phyloP scores from a whole-genome alignment of 2,329 filamentous ascomycete species.

The Penicillium sp. region DNA sequence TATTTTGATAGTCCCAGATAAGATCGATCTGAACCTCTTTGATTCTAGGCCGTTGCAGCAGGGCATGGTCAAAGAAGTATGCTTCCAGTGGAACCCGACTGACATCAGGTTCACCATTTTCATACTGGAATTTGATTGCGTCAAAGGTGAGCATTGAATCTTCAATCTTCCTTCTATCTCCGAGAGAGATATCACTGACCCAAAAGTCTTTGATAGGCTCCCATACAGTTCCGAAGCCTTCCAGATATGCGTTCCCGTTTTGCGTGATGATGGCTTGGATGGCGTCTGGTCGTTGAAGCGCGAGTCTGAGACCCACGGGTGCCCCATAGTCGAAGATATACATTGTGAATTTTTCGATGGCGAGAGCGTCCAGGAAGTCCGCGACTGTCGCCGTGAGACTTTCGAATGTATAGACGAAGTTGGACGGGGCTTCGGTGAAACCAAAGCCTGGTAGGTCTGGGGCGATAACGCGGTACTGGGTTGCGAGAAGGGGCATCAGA shows the following conservation, averaged over 20 bases:
- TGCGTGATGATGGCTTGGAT: constrained; percentile 59
- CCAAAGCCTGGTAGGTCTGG: constrained; percentile 64
- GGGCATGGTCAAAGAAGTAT: constrained; percentile 54
- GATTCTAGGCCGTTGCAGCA: constrained; percentile 53
- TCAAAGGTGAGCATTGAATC: constrained; percentile 39
- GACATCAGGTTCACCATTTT: constrained; percentile 39
- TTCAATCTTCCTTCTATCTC: constrained; percentile 40
- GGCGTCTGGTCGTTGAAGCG: constrained; percentile 50
- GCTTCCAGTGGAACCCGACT: constrained; percentile 46
- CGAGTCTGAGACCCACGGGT: constrained; percentile 56
- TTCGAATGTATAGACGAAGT: constrained; percentile 58
- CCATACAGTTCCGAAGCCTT: constrained; percentile 59
- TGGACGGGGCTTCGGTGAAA: constrained; percentile 53
- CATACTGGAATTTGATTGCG: constrained; percentile 50
- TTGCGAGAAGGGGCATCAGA: constrained; percentile 47
- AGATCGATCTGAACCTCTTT: constrained; percentile 58
- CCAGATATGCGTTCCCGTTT: constrained; percentile 63
- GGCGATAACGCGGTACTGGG: constrained; percentile 51
- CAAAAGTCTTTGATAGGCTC: constrained; percentile 50
- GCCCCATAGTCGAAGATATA: constrained; percentile 68
- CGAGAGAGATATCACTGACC: constrained; percentile 38
- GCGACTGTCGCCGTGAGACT: constrained; percentile 51
- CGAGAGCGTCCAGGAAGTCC: constrained; percentile 52
- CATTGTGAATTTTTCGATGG: constrained; percentile 52
- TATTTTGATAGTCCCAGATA: constrained; percentile 59